Base-by-base conservation (phyloP, 345 rosid species). In the Stellera chamaejasme region DNA sequence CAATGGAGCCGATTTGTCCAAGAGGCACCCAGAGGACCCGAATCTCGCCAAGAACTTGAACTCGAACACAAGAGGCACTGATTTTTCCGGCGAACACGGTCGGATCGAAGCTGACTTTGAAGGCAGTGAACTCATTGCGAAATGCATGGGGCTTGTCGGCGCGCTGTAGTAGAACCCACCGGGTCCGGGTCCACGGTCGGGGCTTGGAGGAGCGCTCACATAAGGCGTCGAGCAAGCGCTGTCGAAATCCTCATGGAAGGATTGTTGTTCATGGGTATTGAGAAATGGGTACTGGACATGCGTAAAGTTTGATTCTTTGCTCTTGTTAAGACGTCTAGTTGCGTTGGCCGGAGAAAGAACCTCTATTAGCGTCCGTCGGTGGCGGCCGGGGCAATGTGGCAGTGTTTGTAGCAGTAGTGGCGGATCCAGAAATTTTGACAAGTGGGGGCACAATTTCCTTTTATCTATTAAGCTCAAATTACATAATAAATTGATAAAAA, bases 191-290 rank as follows among this genome's bases (percentile, higher is more conserved):
- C 68, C 75, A 54, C 75, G 68, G 11, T 53, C 76, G 28, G 83
- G 80, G 56, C 79, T 75, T 11, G 82, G 72, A 39, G 82, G 82
- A 3, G 82, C 82, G 27, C 79, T 78, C 47, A 79, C 73, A 71
- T 72, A 75, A 1, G 83, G 83, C 28, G 80, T 69, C 50, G 80
- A 79, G 68, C 73, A 69, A 8, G 69, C 19, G n/a, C 75, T 71
- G 52, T 66, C 77, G 53, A 74, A 53, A 56, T 67, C 75, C 12
- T 71, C 71, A 59, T 62, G 59, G 62, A 61, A 54, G 45, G 65
- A 58, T 43, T 61, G 66, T 58, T 62, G 54, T 56, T 62, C 71
- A 1, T 48, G 19, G 60, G 43, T 0, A 47, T 52, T 54, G 27
- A 43, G 7, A 32, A 32, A 32, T 32, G 39, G 39, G 7, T 32